Percentiles rank a stretch among this genome's conserved stretches.
phyloP scores from a whole-genome alignment of 2,329 filamentous ascomycete species.

The Trichophyton simii region DNA sequence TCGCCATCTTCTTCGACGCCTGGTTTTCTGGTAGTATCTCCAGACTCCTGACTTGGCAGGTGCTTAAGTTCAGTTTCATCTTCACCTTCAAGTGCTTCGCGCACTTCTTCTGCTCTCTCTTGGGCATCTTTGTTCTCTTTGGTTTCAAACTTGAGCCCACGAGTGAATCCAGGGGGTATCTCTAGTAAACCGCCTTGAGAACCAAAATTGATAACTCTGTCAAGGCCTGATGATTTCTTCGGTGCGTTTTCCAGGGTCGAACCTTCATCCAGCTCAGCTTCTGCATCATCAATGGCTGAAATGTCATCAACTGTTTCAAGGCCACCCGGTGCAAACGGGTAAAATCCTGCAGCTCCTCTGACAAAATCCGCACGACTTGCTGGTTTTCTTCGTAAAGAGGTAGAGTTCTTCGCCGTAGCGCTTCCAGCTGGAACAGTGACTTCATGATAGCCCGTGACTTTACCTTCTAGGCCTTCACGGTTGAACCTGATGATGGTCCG shows the following conservation, averaged over 20 bases:
- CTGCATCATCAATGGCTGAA: conserved; percentile 74
- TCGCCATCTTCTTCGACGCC: conserved; percentile 16
- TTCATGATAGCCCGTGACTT: conserved; percentile 86
- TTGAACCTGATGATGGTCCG: conserved; percentile 89
- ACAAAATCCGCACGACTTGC: conserved; percentile 83
- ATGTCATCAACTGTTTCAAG: conserved; percentile 76
- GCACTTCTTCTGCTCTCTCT: conserved; percentile 56
- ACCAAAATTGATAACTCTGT: conserved; percentile 73
- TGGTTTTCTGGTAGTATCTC: conserved; percentile 15
- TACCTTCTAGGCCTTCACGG: conserved; percentile 79
- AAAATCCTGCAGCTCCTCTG: conserved; percentile 81
- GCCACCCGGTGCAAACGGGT: conserved; percentile 85
- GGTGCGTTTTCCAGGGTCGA: conserved; percentile 27
- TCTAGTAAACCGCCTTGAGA: conserved; percentile 66
- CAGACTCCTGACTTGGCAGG: conserved; percentile 17
- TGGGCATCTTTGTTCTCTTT: conserved; percentile 39
- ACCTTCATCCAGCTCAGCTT: conserved; percentile 46
- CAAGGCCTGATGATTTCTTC: conserved; percentile 41
- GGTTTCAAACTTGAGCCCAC: conserved; percentile 61
- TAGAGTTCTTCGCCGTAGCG: conserved; percentile 89
- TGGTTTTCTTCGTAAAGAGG: conserved; percentile 73
- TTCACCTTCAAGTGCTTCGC: conserved; percentile 46
- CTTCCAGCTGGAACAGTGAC: conserved; percentile 83
- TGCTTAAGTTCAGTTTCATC: conserved; percentile 25
- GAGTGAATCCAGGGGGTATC: conserved; percentile 65